Conservation (phyloP, 225 moss, liverwort and hornwort genomes). For the Sphagnum contortum region DNA sequence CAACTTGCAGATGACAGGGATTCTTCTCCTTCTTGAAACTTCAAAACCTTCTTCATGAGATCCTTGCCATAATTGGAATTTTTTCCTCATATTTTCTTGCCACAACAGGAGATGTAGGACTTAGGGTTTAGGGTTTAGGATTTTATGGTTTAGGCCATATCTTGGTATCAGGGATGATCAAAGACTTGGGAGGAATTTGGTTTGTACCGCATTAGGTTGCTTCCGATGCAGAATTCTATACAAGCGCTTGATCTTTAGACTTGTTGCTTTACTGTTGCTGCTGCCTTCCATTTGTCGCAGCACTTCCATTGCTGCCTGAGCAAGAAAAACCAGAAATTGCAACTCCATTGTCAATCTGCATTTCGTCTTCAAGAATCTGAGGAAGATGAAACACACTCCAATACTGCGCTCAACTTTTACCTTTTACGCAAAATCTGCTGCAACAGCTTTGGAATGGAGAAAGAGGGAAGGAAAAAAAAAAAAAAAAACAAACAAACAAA, state of each 20-base stretch:
- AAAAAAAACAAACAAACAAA: not conserved
- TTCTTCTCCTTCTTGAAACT: not conserved
- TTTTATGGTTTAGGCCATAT: not conserved
- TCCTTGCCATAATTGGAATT: no score
- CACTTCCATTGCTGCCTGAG: conserved; percentile 79
- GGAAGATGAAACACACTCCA: no score
- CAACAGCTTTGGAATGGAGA: no score
- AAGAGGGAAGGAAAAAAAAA: not conserved
- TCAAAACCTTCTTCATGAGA: no score
- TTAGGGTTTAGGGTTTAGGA: not conserved
- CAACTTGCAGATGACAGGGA: not conserved
- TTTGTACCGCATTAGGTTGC: conserved; percentile 53
- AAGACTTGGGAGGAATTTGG: not conserved
- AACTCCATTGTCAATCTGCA: not conserved
- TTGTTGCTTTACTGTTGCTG: conserved; percentile 19
- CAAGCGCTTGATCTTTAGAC: conserved; percentile 59
- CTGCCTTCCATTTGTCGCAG: conserved; percentile 45
- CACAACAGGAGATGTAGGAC: not conserved
- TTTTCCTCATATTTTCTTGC: no score
- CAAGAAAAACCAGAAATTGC: conserved; percentile 3
- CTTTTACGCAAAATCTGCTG: no score
- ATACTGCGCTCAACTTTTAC: no score
- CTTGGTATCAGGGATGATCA: not conserved
- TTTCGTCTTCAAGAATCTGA: not conserved
- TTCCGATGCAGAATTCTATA: conserved; percentile 65